Evolutionary conservation across 495 filamentous ascomycete species (phyloP), one percentile per base, ranked within the genome.

Genomic region (Cercophora sp.): DNA sequence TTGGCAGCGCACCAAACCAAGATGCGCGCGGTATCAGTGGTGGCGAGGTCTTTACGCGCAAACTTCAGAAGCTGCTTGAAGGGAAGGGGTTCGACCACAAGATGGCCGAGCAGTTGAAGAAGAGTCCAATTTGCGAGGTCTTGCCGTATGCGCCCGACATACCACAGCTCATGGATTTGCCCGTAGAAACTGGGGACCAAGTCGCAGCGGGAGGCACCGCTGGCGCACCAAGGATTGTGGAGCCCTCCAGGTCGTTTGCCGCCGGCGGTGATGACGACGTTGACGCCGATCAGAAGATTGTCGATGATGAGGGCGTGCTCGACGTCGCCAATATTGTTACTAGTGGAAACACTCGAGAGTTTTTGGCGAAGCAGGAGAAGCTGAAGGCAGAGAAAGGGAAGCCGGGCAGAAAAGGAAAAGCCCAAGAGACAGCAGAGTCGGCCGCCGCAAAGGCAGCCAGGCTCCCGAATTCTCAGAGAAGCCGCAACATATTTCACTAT

Each of bases 101-200:
- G 36, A 94, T 96, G 87, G 93, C 89, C 40, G 94, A 98, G 74
- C 89, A 96, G 69, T 69, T 98, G 48, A 98, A 98, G 76, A 84
- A 81, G 61, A 96, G 84, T 55, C 72, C 82, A 18, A 88, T 97
- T 42, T 92, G 91, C 59, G 93, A 98, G 67, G 84, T 97, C 43
- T 73, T 98, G 10, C 84, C 87, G 1, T 78, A 82, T 3, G 86
- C 19, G 72, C 76, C 45, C 68, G 83, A 51, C 39, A 86, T 51
- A 78, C 83, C 32, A 71, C 80, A 44, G 41, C 65, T 71, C 54
- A 80, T 58, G 70, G 72, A 81, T 51, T 65, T 71, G 34, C 75
- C 80, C 9, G 70, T 64, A n/a, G 89, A 91, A 56, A 20, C 64
- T 5, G 57, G 43, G 5, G 61, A 49, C 2, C 57, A 59, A 8